Conservation (phyloP, 2,329 filamentous ascomycete species). For the Orbilia quercus region DNA sequence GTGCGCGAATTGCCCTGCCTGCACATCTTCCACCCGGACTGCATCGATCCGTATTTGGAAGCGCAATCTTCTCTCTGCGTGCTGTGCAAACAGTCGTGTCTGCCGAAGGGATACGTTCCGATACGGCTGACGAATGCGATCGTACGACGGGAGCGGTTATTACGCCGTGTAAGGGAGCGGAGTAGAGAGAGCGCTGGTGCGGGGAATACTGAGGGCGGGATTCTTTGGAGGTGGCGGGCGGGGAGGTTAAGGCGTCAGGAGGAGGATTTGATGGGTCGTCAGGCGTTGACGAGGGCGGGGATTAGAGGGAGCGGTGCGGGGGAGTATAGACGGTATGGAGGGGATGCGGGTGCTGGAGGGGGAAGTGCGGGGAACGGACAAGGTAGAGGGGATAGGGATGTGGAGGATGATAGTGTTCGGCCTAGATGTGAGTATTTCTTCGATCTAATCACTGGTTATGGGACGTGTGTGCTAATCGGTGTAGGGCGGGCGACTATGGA, state of each 20-base stretch:
- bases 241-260: conserved; percentile 47
- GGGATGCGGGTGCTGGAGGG: not conserved
- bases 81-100: conserved; percentile 84
- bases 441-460: not conserved
- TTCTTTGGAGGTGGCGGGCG: conserved; percentile 42
- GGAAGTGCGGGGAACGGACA: conserved; percentile 14
- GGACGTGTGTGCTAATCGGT: not conserved
- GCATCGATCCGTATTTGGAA: conserved; percentile 85
- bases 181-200: conserved; percentile 15
- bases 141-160: conserved; percentile 81
- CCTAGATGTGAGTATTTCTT: conserved; percentile 39
- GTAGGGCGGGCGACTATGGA: conserved; percentile 51
- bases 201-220: conserved; percentile 24
- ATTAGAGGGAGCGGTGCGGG: conserved; percentile 16
- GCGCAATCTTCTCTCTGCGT: conserved; percentile 87
- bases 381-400: conserved; percentile 18
- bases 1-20: conserved; percentile 89
- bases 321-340: conserved; percentile 11
- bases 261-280: conserved; percentile 42
- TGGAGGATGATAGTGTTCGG: conserved; percentile 42
- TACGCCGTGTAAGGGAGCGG: conserved; percentile 71
- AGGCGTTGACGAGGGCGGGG: conserved; percentile 40
- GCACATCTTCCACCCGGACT: conserved; percentile 93
- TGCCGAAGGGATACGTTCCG: conserved; percentile 76
- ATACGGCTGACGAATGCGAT: conserved; percentile 81